These are phyloP conservation scores for Ceratobasidium sp. DNA, from an alignment of 1,284 basidiomycete genomes.

Conservation along the genomic window DNA sequence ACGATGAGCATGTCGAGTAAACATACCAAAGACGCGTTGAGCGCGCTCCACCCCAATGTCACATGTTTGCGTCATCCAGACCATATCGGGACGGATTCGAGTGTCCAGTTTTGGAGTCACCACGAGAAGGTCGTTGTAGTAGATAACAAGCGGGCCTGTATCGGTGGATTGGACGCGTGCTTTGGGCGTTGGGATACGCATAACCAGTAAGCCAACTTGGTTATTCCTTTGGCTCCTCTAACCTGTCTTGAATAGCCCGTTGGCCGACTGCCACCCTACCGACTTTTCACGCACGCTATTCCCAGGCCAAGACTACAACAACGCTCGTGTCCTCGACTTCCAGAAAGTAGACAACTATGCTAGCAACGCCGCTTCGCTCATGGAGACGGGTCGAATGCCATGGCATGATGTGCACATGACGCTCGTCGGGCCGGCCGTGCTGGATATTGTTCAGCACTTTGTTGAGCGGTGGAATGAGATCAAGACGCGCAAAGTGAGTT, in stretches of 20 bases:
- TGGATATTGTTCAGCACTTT: conserved; percentile 93
- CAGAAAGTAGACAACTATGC: conserved; percentile 84
- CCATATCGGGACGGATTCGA: conserved; percentile 75
- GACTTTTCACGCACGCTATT: conserved; percentile 85
- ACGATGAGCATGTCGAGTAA: conserved; percentile 89
- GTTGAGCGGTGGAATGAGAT: conserved; percentile 89
- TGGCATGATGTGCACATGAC: conserved; percentile 96
- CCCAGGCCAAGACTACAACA: conserved; percentile 95
- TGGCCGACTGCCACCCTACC: conserved; percentile 91
- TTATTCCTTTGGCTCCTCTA: no score
- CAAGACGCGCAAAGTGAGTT: conserved; percentile 77
- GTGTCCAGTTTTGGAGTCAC: conserved; percentile 84
- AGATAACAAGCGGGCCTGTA: conserved; percentile 84
- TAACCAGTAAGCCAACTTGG: conserved; percentile 65
- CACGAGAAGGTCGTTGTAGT: conserved; percentile 88
- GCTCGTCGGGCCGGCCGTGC: conserved; percentile 81
- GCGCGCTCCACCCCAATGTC: conserved; percentile 88
- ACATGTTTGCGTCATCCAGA: conserved; percentile 79
- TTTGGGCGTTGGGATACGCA: conserved; percentile 96
- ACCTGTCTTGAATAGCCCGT: conserved; percentile 61
- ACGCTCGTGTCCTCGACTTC: conserved; percentile 85
- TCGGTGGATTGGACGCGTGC: conserved; percentile 91
- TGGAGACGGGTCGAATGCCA: conserved; percentile 85
- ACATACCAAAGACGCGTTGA: conserved; percentile 87
- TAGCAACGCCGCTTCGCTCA: conserved; percentile 77